These are phyloP conservation scores for Thielaviopsis populi DNA, from an alignment of 2,329 filamentous ascomycete species.

Conservation along the genomic window DNA sequence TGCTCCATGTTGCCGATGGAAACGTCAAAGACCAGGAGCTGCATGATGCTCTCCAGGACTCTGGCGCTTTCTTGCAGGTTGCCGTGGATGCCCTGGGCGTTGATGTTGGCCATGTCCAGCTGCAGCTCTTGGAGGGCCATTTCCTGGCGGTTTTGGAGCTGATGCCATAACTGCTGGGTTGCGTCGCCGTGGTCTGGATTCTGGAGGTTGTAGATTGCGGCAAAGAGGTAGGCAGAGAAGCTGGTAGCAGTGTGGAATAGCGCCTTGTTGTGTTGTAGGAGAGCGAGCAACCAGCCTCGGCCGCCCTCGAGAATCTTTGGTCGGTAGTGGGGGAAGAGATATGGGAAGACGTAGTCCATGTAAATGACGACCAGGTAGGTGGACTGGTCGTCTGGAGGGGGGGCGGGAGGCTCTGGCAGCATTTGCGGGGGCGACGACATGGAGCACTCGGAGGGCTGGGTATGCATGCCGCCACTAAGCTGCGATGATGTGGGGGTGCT, in stretches of 20 bases:
- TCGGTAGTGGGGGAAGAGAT: slow-evolving; percentile 48
- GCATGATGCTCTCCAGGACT: slow-evolving; percentile 36
- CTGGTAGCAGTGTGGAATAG: slow-evolving; percentile 43
- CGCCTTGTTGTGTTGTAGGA: slow-evolving; percentile 41
- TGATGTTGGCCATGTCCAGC: slow-evolving; percentile 27
- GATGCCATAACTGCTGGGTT: slow-evolving; percentile 25
- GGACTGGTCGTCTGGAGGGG: slow-evolving; percentile 13
- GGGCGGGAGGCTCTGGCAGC: neutral
- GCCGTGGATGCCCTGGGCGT: slow-evolving; percentile 22
- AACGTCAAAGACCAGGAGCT: slow-evolving; percentile 39
- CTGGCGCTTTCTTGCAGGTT: slow-evolving; percentile 25
- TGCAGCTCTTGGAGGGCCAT: slow-evolving; percentile 31
- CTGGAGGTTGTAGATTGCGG: slow-evolving; percentile 24
- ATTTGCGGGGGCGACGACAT: slow-evolving; percentile 14
- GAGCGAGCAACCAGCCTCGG: slow-evolving; percentile 43
- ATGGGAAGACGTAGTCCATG: slow-evolving; percentile 46
- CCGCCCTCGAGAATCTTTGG: slow-evolving; percentile 42
- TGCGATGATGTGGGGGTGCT: slow-evolving; percentile 11
- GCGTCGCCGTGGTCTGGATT: slow-evolving; percentile 24
- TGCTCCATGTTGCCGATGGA: slow-evolving; percentile 31
- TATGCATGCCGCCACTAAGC: slow-evolving; percentile 7
- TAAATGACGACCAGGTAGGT: slow-evolving; percentile 40
- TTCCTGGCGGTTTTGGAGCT: slow-evolving; percentile 31
- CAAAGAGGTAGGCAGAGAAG: slow-evolving; percentile 42
- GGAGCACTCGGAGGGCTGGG: slow-evolving; percentile 15